A percentile compares a stretch with the other conserved stretches of the same genome.
phyloP scores from a whole-genome alignment of 805 yeast genomes.

The Schwanniomyces polymorphus region DNA sequence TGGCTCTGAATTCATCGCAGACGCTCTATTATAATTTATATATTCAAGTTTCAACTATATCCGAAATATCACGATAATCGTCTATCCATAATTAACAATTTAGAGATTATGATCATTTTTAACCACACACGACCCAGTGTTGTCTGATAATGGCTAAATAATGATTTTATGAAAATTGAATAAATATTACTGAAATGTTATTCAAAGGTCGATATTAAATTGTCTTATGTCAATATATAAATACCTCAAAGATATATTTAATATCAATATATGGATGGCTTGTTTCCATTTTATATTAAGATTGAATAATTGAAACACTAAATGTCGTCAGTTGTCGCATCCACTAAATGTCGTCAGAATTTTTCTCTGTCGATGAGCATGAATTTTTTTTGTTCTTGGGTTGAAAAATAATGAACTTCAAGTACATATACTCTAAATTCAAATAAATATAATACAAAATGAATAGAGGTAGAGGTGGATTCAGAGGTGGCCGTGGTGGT shows the following conservation, averaged over 20 bases:
- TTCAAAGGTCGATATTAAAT: too few relatives aligned
- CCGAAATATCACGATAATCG: background rate
- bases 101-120: background rate
- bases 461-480: constrained; percentile 75
- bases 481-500: constrained; percentile 66
- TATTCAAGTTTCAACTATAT: background rate
- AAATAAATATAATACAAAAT: constrained; percentile 23
- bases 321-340: background rate
- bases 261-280: background rate
- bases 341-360: constrained; percentile 3
- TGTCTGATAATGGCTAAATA: background rate
- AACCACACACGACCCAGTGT: background rate
- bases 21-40: background rate
- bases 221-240: too few relatives aligned
- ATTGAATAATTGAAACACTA: background rate
- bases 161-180: background rate
- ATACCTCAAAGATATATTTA: too few relatives aligned
- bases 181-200: too few relatives aligned
- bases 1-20: background rate
- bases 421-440: background rate
- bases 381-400: constrained; percentile 7
- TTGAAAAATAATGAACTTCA: background rate
- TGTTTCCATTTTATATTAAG: background rate
- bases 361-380: constrained; percentile 8
- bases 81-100: background rate